These are phyloP conservation scores for Aeschynomene evenia DNA, from an alignment of 306 rosid species.

Conservation along the genomic window DNA sequence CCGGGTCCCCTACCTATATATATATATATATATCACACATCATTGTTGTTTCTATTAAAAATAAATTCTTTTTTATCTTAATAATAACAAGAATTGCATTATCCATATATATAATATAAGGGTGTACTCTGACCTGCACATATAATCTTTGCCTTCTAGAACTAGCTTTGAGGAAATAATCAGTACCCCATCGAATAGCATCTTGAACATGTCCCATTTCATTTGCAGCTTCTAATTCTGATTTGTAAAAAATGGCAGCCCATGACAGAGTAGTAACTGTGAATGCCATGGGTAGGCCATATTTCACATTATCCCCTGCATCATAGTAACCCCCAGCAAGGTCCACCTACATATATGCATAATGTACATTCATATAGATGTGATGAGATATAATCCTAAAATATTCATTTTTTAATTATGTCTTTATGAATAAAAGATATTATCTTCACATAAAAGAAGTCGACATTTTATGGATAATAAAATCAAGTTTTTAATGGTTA, in stretches of 20 bases:
- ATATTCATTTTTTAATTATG: background rate
- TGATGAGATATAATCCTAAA: background rate
- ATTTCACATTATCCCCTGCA: constrained; percentile 97
- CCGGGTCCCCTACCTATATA: constrained; percentile 87
- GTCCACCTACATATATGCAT: constrained; percentile 48
- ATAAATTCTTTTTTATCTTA: background rate
- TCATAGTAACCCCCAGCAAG: constrained; percentile 92
- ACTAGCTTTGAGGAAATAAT: constrained; percentile 66
- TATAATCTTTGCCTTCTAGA: constrained; percentile 43
- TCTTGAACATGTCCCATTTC: constrained; percentile 52
- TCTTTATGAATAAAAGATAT: background rate
- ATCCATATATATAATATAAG: no score
- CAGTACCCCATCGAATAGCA: constrained; percentile 90
- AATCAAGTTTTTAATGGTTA: no score
- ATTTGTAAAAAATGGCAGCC: constrained; percentile 56
- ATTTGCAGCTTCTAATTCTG: constrained; percentile 50
- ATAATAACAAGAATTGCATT: background rate
- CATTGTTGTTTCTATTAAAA: background rate
- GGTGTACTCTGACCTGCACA: constrained; percentile 57
- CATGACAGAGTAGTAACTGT: constrained; percentile 80
- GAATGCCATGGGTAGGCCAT: constrained; percentile 95
- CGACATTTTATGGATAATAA: no score
- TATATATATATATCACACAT: no score
- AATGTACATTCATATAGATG: background rate
- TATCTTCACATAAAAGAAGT: no score